Conservation (phyloP, 495 filamentous ascomycete species). For the Copromyces sp. region DNA sequence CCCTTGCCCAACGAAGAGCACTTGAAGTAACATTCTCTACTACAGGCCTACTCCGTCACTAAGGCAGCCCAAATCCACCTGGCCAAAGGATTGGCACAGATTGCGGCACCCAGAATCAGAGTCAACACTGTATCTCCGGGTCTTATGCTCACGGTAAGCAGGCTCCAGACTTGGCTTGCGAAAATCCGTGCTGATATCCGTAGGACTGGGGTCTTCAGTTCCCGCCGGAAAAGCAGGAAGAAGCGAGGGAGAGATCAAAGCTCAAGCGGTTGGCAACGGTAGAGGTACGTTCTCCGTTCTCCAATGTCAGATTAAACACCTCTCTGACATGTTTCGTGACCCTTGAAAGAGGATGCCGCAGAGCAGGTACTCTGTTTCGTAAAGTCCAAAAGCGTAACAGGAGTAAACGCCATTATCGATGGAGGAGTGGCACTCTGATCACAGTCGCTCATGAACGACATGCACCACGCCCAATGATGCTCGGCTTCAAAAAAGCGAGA, state of each 20-base stretch:
- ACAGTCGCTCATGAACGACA: neutral
- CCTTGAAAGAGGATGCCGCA: constrained; percentile 29
- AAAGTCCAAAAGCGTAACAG: constrained; percentile 31
- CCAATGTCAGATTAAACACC: neutral
- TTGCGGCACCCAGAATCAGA: constrained; percentile 40
- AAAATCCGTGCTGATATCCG: neutral
- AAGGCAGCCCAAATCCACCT: constrained; percentile 51
- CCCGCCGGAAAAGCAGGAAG: constrained; percentile 32
- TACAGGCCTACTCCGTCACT: constrained; percentile 40
- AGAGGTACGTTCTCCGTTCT: constrained; percentile 26
- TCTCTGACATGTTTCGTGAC: neutral
- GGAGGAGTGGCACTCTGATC: constrained; percentile 23
- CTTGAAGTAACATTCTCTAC: neutral
- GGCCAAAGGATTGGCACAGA: constrained; percentile 38
- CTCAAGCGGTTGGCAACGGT: constrained; percentile 42
- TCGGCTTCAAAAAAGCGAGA: neutral
- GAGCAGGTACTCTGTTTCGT: constrained; percentile 36
- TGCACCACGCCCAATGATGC: neutral
- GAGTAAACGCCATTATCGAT: constrained; percentile 35
- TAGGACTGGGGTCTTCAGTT: constrained; percentile 47
- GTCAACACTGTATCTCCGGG: constrained; percentile 47
- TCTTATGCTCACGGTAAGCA: constrained; percentile 36
- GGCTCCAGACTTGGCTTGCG: neutral
- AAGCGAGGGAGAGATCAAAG: constrained; percentile 32
- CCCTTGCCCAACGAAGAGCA: neutral